Base-by-base conservation (phyloP, 176 grass and related monocot species). In the Paspalum vaginatum region DNA sequence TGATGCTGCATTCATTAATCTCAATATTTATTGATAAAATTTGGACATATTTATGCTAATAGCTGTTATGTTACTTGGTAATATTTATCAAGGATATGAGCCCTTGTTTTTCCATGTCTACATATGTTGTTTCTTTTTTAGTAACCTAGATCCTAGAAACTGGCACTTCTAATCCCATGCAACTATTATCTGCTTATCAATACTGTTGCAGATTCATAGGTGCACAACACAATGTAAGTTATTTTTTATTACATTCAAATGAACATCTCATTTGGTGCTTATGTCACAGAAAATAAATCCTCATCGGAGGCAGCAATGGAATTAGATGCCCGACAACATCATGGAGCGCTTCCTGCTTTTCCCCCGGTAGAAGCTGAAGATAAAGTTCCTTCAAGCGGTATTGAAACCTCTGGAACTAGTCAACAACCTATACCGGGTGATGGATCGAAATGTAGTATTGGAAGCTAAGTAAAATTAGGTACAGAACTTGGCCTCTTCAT, bases 241-340 rank as follows among this genome's bases (percentile, higher is more conserved):
- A 12, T n/a, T 41, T 65, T 32, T 76, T n/a, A 74, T 80, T 47
- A n/a, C 8, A 46, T 4, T 80, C 49, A 37, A 71, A 62, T 46
- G 57, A 70, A 22, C 43, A 51, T 57, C 37, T 37, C 66, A 74
- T 42, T 38, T 66, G 46, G 10, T 65, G 46, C 27, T 16, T 18
- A 24, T 79, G 24, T 44, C 7, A 6, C 81, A 84, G 86, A 74
- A 74, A 59, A 56, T 16, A 84, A 79, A 74, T 84, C 27, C 42
- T 88, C 80, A 14, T 83, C 52, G 22, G 80, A 67, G 60, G 75
- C 75, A 59, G 51, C 75, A 55, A 67, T 52, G 51, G 86, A 84
- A 74, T 56, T 44, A 4, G 75, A 74, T 43, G 61, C 61, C 21
- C 21, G 44, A 9, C 47, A 61, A 37, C 68, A 88, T 60, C 68